Evolutionary conservation across 495 filamentous ascomycete genomes (phyloP).

Genomic region (Xylaria telfairii): DNA sequence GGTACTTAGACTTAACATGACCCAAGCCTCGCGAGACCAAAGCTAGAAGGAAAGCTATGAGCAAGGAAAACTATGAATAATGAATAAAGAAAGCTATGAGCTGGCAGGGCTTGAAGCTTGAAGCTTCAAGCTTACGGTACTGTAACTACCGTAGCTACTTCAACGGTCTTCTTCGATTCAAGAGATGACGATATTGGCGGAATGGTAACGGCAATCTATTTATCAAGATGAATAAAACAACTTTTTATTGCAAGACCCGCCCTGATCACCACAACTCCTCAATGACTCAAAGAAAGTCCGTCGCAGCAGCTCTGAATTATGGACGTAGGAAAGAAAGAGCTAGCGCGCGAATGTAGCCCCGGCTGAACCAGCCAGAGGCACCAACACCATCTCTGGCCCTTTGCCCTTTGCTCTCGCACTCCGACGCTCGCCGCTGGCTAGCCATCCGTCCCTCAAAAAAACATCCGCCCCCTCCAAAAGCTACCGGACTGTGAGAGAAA

Average conservation of each 20-base stretch:
- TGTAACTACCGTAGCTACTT: too few species aligned
- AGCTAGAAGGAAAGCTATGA: too few species aligned
- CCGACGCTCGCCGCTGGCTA: background rate
- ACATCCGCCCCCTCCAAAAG: slow-evolving; percentile 24
- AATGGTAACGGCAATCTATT: slow-evolving; percentile 13
- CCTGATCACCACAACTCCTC: slow-evolving; percentile 33
- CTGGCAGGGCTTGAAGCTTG: too few species aligned
- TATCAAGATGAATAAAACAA: slow-evolving; percentile 27
- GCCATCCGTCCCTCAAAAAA: slow-evolving; percentile 6
- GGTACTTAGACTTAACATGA: too few species aligned
- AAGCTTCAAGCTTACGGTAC: too few species aligned
- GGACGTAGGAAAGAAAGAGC: slow-evolving; percentile 20
- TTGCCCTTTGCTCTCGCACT: slow-evolving; percentile 1
- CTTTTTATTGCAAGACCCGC: slow-evolving; percentile 38
- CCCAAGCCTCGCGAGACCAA: background rate
- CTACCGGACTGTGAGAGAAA: slow-evolving; percentile 25
- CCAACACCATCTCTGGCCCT: slow-evolving; percentile 1
- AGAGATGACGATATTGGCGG: background rate
- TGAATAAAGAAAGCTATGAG: too few species aligned
- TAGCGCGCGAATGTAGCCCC: background rate
- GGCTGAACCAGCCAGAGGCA: background rate
- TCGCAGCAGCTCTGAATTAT: slow-evolving; percentile 19
- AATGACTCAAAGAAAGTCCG: slow-evolving; percentile 23
- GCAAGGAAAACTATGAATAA: too few species aligned
- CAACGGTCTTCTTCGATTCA: too few species aligned